phyloP scores from a whole-genome alignment of 2,329 filamentous ascomycete genomes.

The Alternaria atra region DNA sequence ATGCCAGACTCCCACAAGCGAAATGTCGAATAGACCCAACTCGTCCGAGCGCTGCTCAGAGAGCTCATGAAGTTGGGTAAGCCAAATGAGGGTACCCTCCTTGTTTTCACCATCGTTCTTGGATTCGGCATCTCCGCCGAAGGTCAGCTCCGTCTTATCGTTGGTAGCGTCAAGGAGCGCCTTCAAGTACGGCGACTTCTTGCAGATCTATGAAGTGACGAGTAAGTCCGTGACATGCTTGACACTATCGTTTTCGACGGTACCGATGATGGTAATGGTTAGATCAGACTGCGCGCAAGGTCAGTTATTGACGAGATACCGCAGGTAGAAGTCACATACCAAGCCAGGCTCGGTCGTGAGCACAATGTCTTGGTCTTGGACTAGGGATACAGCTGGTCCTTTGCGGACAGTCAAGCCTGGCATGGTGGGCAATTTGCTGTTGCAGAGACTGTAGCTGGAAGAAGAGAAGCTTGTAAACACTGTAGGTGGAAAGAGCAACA shows the following conservation, averaged over 20 bases:
- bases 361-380: constrained; percentile 20
- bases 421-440: not conserved
- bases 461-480: not conserved
- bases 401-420: constrained; percentile 5
- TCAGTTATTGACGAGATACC: not conserved
- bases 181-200: constrained; percentile 15
- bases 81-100: constrained; percentile 18
- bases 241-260: constrained; percentile 8
- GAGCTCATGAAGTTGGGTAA: constrained; percentile 23
- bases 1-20: constrained; percentile 21
- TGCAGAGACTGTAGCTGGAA: not conserved
- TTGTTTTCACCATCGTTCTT: constrained; percentile 17
- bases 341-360: constrained; percentile 9
- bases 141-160: constrained; percentile 17
- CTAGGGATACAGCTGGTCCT: constrained; percentile 1
- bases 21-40: constrained; percentile 21
- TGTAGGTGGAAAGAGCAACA: constrained; percentile 4
- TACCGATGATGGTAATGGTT: constrained; percentile 19
- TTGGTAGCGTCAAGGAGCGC: constrained; percentile 7
- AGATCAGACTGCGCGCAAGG: constrained; percentile 9
- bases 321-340: not conserved
- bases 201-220: constrained; percentile 11
- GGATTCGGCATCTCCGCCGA: constrained; percentile 16
- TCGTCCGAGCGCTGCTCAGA: constrained; percentile 17
- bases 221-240: constrained; percentile 23